A percentile compares a stretch with the other conserved stretches of the same genome.
Conservation (phyloP, 192 early-diverging fungal species). For the Backusella australiensis region DNA sequence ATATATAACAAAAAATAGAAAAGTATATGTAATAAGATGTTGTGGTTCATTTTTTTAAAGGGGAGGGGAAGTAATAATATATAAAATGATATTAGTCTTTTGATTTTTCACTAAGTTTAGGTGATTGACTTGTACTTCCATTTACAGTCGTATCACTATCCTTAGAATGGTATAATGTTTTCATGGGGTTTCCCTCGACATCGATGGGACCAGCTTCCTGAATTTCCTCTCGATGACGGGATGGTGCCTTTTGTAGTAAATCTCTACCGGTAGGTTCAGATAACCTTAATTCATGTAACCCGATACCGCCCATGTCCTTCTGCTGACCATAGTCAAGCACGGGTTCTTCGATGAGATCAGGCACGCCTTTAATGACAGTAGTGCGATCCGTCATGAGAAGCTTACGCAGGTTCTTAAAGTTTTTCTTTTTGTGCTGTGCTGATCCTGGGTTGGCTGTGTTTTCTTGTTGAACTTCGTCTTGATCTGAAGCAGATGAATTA, state of each 20-base stretch:
- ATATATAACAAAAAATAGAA: neutral
- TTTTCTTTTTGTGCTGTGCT: neutral
- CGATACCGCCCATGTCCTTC: neutral
- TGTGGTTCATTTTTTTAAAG: neutral
- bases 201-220: neutral
- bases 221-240: neutral
- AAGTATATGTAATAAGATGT: neutral
- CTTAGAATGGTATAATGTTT: neutral
- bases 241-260: slow-evolving; percentile 14
- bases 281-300: neutral
- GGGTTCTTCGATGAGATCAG: slow-evolving; percentile 30
- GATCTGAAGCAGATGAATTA: neutral
- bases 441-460: neutral
- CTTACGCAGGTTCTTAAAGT: neutral
- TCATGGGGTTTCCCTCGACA: slow-evolving; percentile 1
- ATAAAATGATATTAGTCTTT: neutral
- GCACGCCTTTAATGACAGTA: slow-evolving; percentile 23
- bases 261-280: slow-evolving; percentile 16
- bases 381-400: neutral
- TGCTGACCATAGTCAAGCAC: slow-evolving; percentile 15
- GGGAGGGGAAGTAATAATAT: neutral
- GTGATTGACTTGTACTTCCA: neutral
- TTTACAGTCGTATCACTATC: neutral
- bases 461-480: neutral
- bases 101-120: slow-evolving; percentile 1